Base-by-base conservation (phyloP, 805 yeast genomes). In the Maudiozyma turicensis region DNA sequence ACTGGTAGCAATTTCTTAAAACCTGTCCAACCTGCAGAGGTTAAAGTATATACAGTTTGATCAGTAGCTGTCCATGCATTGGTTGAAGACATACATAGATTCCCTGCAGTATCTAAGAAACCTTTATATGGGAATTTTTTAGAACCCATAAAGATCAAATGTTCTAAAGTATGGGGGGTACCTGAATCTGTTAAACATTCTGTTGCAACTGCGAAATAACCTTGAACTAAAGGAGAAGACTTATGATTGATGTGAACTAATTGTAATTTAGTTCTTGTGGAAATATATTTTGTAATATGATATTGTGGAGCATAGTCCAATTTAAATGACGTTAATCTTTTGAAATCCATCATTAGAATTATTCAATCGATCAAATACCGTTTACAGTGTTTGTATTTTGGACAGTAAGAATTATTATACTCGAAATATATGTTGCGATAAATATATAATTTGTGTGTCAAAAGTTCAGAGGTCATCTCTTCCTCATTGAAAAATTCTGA, bases 41-140 rank as follows among this genome's bases (percentile, higher is more conserved):
- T 77, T 49, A 93, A 72, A 2, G 96, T 88, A 58, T 93, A 93
- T 1, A 89, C 96, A 0, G 99, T 93, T 62, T 87, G 95, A 67
- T 93, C 98, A 5, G 93, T 87, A 0, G 84, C 88, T 0, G 99
- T 93, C 96, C 96, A 90, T 0, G 99, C 99, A 61, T 93, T 93
- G 0, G 98, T 93, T 5, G 80, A 74, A 1, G 96, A 84, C 66
- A 83, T 85, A 53, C 88, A 82, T 49, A 86, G 69, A 60, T 88
- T 87, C 6, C 97, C 95, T 46, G 90, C 74, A 9, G 82, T 82
- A 61, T 93, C 99, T 44, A 93, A 71, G 45, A 90, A 71, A 8
- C 99, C 98, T 66, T 91, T 91, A 66, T 84, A 91, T 0, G 98
- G 98, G 58, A 81, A 86, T 50, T 82, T 80, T 54, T 82, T 73